Evolutionary conservation across 768 basidiomycete genomes (phyloP), one percentile per base, ranked within the genome.

Genomic region (Amanita rubescens): DNA sequence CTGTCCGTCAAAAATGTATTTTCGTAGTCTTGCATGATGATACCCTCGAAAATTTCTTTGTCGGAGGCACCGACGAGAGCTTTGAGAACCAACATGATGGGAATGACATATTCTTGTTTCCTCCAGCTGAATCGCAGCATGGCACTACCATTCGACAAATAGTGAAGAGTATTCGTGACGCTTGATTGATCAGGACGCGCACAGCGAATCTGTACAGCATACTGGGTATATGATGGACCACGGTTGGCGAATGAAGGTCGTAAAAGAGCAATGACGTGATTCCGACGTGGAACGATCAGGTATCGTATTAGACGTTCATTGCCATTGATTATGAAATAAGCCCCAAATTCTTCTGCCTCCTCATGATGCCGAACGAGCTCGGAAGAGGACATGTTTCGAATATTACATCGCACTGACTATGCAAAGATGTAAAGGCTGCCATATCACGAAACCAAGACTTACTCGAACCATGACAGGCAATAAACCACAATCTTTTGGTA

Each of bases 221-320:
- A 90, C 49, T 84, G 85, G 2, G 94, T 95, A 70, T 98, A 99
- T 3, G 92, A 91, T 9, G 90, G 91, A 3, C 96, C 96, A 56
- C 96, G 90, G 59, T 90, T 93, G 49, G 81, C 68, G 67, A 98
- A 99, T 10, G 92, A 87, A 19, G 92, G 88, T 46, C 96, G 91
- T 60, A 88, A 75, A 61, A 99, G 84, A 46, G 94, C 86, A 59
- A 94, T 90, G 62, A 91, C 93, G 72, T 98, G 93, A 65, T 98
- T 93, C 50, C 96, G 81, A 24, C 96, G 87, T 11, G 94, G 95
- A 35, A 99, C 79, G 63, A 98, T 94, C 65, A 98, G 84, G 71
- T 94, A 97, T 58, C 96, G 92, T 60, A 99, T 94, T 57, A 99
- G 82, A 71, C 94, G 92, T 71, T 99, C 96, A 70, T 97, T 98